These are phyloP conservation scores for Globisporangium barbulae DNA, from an alignment of 352 stramenopile genomes.

Conservation along the genomic window DNA sequence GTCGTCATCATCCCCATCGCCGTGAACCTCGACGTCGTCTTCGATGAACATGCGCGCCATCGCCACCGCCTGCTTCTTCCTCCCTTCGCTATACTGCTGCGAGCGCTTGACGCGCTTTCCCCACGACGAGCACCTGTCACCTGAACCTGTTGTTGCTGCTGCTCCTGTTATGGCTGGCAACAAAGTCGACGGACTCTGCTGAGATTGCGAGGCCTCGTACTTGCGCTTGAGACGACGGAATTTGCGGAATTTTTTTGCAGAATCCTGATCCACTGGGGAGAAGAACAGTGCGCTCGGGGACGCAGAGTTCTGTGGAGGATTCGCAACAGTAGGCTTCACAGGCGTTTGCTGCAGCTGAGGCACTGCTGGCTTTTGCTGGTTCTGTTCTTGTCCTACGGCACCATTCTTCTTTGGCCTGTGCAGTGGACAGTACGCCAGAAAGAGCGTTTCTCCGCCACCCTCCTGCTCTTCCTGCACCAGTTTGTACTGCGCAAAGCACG, in stretches of 20 bases:
- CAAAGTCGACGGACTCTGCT: background rate
- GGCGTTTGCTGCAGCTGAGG: background rate
- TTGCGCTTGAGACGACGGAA: constrained; percentile 72
- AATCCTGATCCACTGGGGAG: constrained; percentile 38
- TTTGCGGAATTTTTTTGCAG: constrained; percentile 56
- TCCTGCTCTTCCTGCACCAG: constrained; percentile 53
- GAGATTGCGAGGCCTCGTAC: constrained; percentile 48
- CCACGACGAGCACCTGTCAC: constrained; percentile 38
- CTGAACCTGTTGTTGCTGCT: background rate
- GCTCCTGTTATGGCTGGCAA: background rate
- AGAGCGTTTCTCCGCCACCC: constrained; percentile 43
- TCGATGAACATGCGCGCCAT: constrained; percentile 58
- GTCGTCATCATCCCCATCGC: constrained; percentile 34
- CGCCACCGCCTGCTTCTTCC: constrained; percentile 28
- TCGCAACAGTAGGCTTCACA: constrained; percentile 7
- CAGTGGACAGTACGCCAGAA: constrained; percentile 65
- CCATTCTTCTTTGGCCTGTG: constrained; percentile 38
- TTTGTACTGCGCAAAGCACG: constrained; percentile 48
- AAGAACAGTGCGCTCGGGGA: constrained; percentile 57
- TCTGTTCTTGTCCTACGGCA: constrained; percentile 15
- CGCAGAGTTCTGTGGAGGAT: constrained; percentile 5
- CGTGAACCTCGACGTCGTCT: constrained; percentile 55
- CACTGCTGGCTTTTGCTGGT: constrained; percentile 3
- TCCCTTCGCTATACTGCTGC: constrained; percentile 31
- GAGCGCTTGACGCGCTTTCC: constrained; percentile 59